These are phyloP conservation scores for Eucalyptus marginata DNA, from an alignment of 345 rosid species.

Conservation along the genomic window DNA sequence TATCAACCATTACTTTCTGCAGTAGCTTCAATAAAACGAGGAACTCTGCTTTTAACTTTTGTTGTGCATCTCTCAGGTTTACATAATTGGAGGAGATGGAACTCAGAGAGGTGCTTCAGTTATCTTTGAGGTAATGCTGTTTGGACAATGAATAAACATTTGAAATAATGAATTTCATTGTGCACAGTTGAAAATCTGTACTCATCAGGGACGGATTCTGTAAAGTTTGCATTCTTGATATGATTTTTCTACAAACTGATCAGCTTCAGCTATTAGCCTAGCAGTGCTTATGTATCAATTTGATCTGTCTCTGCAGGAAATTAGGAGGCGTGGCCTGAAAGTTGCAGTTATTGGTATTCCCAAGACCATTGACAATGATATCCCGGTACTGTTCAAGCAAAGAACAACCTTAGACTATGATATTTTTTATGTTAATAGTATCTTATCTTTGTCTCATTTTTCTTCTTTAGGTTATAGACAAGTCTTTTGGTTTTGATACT, in stretches of 20 bases:
- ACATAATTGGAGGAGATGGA: slow-evolving; percentile 47
- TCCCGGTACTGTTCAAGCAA: slow-evolving; percentile 11
- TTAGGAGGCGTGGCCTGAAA: slow-evolving; percentile 29
- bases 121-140: slow-evolving; percentile 19
- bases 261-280: not conserved
- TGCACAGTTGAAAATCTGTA: not conserved
- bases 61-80: slow-evolving; percentile 16
- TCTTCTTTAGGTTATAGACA: slow-evolving; percentile 53
- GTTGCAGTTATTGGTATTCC: slow-evolving; percentile 39
- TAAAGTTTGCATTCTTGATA: not conserved
- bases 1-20: not conserved
- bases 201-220: not conserved
- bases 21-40: not conserved
- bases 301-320: slow-evolving; percentile 9
- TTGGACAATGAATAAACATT: not conserved
- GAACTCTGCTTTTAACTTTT: not conserved
- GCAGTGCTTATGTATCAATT: not conserved
- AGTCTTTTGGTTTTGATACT: slow-evolving; percentile 56
- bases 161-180: not conserved
- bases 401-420: not conserved
- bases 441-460: not conserved
- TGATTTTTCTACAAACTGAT: not conserved
- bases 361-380: slow-evolving; percentile 38
- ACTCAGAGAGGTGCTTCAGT: slow-evolving; percentile 30
- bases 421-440: not conserved